A percentile compares a stretch with the other conserved stretches of the same genome.
Evolutionary conservation across 2,329 filamentous ascomycete genomes (phyloP).

Genomic region (Fusarium sp.): DNA sequence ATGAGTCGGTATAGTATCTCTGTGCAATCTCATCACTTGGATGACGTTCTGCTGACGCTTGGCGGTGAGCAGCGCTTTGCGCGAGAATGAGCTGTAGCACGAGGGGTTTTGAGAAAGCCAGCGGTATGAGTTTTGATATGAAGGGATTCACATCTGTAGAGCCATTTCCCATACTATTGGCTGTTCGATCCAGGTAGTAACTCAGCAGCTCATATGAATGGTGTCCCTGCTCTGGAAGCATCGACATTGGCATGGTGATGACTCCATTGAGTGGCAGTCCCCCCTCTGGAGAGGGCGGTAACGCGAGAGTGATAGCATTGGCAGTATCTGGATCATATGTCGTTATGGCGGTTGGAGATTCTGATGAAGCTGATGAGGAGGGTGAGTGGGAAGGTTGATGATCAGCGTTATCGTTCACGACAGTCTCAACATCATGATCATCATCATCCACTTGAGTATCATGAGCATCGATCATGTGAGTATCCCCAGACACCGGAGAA

Average conservation of each 20-base stretch:
- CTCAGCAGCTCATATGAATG: constrained; percentile 58
- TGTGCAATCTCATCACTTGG: constrained; percentile 49
- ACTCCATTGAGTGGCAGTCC: constrained; percentile 23
- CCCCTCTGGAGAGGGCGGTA: constrained; percentile 4
- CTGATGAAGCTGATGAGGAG: constrained; percentile 39
- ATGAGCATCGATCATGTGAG: constrained; percentile 42
- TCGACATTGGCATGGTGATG: constrained; percentile 45
- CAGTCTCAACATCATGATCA: constrained; percentile 20
- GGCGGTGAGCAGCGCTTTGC: constrained; percentile 55
- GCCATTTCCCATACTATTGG: constrained; percentile 60
- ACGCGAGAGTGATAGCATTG: constrained; percentile 38
- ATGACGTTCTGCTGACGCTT: constrained; percentile 46
- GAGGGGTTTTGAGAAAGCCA: constrained; percentile 59
- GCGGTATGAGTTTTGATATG: constrained; percentile 57
- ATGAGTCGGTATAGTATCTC: constrained; percentile 51
- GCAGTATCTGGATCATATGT: constrained; percentile 33
- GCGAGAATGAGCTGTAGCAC: constrained; percentile 59
- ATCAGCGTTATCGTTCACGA: constrained; percentile 28
- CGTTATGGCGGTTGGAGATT: constrained; percentile 14
- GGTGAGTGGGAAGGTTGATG: constrained; percentile 34
- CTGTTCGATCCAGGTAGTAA: constrained; percentile 58
- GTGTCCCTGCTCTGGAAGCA: constrained; percentile 47
- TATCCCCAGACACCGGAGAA: constrained; percentile 37
- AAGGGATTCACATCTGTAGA: constrained; percentile 60
- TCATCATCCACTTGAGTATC: constrained; percentile 30